A percentile compares a stretch with the other conserved stretches of the same genome.
Conservation (phyloP, 2,329 filamentous ascomycete genomes). For the Cladosporium cucumerinum region DNA sequence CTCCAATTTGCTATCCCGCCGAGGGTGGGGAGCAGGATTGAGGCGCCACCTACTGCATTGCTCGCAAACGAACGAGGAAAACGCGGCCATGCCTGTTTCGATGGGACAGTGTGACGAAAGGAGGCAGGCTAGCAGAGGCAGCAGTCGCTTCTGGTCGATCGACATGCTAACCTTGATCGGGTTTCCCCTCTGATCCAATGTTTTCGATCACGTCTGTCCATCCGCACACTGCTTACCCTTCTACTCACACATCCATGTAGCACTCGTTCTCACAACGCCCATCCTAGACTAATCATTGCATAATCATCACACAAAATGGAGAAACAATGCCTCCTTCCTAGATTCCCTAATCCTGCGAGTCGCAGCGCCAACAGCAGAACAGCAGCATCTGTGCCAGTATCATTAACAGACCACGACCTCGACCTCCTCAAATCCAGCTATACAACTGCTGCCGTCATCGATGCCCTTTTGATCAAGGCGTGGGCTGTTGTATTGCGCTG, state of each 20-base stretch:
- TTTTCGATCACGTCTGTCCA: background rate
- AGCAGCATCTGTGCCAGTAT: conserved; percentile 10
- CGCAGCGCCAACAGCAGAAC: conserved; percentile 6
- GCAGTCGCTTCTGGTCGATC: conserved; percentile 6
- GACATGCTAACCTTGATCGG: background rate
- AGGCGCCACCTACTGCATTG: background rate
- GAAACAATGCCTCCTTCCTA: conserved; percentile 10
- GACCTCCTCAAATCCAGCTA: conserved; percentile 10
- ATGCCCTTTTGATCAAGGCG: conserved; percentile 10
- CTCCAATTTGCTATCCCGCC: conserved; percentile 4
- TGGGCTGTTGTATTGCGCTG: conserved; percentile 12
- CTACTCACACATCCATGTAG: background rate
- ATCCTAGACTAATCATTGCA: conserved; percentile 2
- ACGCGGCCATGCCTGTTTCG: background rate
- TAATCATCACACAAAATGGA: conserved; percentile 3
- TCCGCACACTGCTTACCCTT: background rate
- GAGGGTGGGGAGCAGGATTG: background rate
- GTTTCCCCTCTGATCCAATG: background rate
- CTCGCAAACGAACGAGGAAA: background rate
- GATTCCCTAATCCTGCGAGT: conserved; percentile 6
- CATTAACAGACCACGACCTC: conserved; percentile 11
- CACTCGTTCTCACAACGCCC: background rate
- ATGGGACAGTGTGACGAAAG: background rate
- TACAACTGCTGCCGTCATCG: conserved; percentile 5
- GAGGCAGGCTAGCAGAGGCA: background rate